Evolutionary conservation across 495 filamentous ascomycete species (phyloP).

Genomic region (Neurospora pannonica): DNA sequence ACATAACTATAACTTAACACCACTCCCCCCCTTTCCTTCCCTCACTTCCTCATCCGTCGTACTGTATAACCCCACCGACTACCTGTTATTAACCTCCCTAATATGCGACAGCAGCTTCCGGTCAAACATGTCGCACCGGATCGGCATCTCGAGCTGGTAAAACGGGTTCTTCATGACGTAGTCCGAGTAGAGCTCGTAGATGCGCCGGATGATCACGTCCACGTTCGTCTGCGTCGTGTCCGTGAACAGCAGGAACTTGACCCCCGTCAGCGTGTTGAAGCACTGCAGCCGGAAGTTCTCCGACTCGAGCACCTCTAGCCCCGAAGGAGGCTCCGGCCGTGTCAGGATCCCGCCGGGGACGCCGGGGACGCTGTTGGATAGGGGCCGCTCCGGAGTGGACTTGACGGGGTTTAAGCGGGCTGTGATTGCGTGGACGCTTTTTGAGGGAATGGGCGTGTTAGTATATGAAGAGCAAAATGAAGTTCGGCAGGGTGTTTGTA

Average conservation of each 20-base stretch:
- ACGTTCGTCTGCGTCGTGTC: constrained; percentile 84
- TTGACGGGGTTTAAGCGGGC: constrained; percentile 61
- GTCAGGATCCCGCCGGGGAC: constrained; percentile 39
- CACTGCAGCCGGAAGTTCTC: constrained; percentile 89
- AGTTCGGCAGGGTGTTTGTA: no score
- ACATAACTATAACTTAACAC: constrained; percentile 10
- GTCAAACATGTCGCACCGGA: constrained; percentile 91
- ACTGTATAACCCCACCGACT: not conserved
- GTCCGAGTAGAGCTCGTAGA: constrained; percentile 94
- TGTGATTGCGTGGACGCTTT: constrained; percentile 82
- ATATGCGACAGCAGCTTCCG: constrained; percentile 68
- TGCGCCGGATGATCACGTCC: constrained; percentile 65
- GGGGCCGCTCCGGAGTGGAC: constrained; percentile 19
- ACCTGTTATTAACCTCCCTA: constrained; percentile 47
- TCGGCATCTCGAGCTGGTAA: constrained; percentile 94
- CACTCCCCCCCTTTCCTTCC: not conserved
- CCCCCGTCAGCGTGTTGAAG: constrained; percentile 88
- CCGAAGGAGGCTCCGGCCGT: constrained; percentile 50
- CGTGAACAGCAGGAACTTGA: constrained; percentile 92
- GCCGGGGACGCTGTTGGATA: constrained; percentile 24
- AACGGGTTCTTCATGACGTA: constrained; percentile 99
- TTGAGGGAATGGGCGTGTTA: constrained; percentile 14
- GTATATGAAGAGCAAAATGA: no score
- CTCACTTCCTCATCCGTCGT: not conserved
- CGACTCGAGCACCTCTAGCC: constrained; percentile 84